phyloP scores from a whole-genome alignment of 192 early-diverging fungal genomes.

The Coemansia sp. region DNA sequence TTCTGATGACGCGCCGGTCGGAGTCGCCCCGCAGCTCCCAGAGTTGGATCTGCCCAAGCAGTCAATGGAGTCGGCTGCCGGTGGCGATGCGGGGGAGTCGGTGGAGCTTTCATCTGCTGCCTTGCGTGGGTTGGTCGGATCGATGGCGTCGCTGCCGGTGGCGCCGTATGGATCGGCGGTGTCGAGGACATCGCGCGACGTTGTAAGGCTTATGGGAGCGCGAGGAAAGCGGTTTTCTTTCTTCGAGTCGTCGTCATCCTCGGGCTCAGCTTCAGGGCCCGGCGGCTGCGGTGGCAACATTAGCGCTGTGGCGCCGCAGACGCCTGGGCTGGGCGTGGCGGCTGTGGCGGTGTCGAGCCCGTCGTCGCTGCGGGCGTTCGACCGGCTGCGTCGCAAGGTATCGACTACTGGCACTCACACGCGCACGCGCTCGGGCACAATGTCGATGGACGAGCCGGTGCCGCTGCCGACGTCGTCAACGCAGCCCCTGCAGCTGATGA shows the following conservation, averaged over 20 bases:
- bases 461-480: neutral
- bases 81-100: neutral
- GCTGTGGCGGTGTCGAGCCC: conserved; percentile 31
- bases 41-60: conserved; percentile 53
- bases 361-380: conserved; percentile 50
- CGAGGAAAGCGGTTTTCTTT: conserved; percentile 58
- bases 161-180: conserved; percentile 29
- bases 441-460: conserved; percentile 45
- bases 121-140: conserved; percentile 50
- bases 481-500: neutral
- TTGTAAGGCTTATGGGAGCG: conserved; percentile 52
- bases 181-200: conserved; percentile 50
- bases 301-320: neutral
- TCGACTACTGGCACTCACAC: conserved; percentile 47
- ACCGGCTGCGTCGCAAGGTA: conserved; percentile 56
- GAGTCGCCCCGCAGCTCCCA: conserved; percentile 49
- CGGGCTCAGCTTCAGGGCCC: neutral
- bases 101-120: conserved; percentile 9
- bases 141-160: conserved; percentile 50
- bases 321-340: conserved; percentile 12
- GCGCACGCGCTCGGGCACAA: conserved; percentile 43
- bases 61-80: conserved; percentile 38
- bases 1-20: neutral
- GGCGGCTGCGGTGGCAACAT: conserved; percentile 12
- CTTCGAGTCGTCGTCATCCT: conserved; percentile 27